These are phyloP conservation scores for Fusarium sterilihyphosum DNA, from an alignment of 2,329 filamentous ascomycete species.

Conservation along the genomic window DNA sequence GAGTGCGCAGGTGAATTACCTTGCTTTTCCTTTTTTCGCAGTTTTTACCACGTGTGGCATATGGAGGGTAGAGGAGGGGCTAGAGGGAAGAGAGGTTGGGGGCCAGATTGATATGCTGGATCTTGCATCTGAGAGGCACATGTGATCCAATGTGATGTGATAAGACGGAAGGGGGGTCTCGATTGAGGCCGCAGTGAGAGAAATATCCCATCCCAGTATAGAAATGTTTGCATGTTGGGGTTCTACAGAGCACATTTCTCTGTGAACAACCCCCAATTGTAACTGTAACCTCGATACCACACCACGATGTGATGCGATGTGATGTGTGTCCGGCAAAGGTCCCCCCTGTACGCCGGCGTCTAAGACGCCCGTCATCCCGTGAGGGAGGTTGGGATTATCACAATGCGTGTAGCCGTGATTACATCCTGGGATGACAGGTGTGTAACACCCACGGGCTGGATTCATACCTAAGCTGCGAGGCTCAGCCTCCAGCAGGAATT, in stretches of 20 bases:
- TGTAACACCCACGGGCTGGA: slow-evolving; percentile 20
- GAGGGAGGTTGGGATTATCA: background rate
- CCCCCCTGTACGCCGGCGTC: background rate
- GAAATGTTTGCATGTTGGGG: background rate
- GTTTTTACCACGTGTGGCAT: slow-evolving; percentile 31
- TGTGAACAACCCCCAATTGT: background rate
- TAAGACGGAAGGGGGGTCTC: slow-evolving; percentile 6
- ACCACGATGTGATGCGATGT: slow-evolving; percentile 4
- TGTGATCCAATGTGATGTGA: slow-evolving; percentile 9
- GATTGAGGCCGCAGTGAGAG: slow-evolving; percentile 14
- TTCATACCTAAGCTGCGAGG: slow-evolving; percentile 33
- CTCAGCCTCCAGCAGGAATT: slow-evolving; percentile 8
- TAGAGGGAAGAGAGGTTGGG: slow-evolving; percentile 18
- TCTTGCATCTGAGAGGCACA: slow-evolving; percentile 20
- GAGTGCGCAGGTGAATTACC: background rate
- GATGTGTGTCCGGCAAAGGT: background rate
- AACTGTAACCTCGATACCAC: slow-evolving; percentile 7
- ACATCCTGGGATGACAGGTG: slow-evolving; percentile 4
- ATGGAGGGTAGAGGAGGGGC: slow-evolving; percentile 13
- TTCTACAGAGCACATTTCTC: background rate
- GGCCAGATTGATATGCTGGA: slow-evolving; percentile 32
- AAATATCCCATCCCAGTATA: background rate
- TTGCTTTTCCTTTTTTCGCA: background rate
- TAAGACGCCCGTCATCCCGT: slow-evolving; percentile 21
- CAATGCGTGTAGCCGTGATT: slow-evolving; percentile 5